Base-by-base conservation (phyloP, 1,284 basidiomycete genomes). In the Entoloma clypeatum region DNA sequence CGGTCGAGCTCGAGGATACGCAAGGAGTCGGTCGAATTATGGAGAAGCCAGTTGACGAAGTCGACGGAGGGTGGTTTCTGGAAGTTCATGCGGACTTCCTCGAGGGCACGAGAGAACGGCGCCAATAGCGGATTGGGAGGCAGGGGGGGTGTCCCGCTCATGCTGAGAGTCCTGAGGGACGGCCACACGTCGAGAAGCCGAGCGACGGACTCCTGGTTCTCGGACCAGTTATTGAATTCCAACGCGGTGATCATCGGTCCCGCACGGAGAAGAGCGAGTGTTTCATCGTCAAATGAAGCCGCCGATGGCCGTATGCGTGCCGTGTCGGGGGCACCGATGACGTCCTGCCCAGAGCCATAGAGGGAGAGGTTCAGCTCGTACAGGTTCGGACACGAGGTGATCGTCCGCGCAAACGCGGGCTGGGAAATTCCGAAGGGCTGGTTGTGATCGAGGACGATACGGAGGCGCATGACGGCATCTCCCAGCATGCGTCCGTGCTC, bases 201-300 rank as follows among this genome's bases (percentile, higher is more conserved):
- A 31, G 68, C 61, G 37, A 84, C 62, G n/a, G 73, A 65, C 25
- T 73, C 61, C 37, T 70, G 61, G 54, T 81, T 77, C 48, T 78
- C 73, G 11, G 83, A 79, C 81, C 80, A 85, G 55, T 86, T 85
- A 54, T 69, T 72, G 54, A 86, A 77, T 36, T 73, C 71, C 5
- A 86, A 63, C 7, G 73, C 66, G 7, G 68, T 61, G 52, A 86
- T 77, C 39, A 52, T 57, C 5, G 81, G 77, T 11, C 77, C 79
- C 11, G 68, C 59, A 33, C 64, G 70, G 36, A 84, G 71, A 26
- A 75, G 57, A 9, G 67, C 59, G 27, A 84, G 59, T 3, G 75
- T 79, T 29, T 56, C 53, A 0, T 71, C 65, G 55, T 79, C 74
- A 52, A 85, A 80, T 4, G 74, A 71, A 5, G 75, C 73, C 10